Conservation (phyloP, 106 monocot genomes). For the Platanthera zijinensis region DNA sequence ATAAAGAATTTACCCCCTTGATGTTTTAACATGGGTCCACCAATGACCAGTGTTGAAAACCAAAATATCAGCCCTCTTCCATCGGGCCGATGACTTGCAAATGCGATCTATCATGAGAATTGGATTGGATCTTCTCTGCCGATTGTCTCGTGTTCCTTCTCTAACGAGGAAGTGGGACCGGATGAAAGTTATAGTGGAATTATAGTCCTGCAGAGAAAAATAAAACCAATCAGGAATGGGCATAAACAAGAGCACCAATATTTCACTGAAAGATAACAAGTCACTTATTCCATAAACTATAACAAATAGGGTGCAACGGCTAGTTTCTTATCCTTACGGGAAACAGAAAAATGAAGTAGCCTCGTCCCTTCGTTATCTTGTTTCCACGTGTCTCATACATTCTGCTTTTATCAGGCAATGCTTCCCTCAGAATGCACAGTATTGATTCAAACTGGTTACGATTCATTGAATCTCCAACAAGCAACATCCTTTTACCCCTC, state of each 20-base stretch:
- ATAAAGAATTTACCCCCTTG: slow-evolving; percentile 55
- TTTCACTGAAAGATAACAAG: background rate
- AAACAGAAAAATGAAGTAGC: slow-evolving; percentile 78
- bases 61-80: slow-evolving; percentile 78
- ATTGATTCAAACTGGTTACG: slow-evolving; percentile 95
- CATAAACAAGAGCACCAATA: background rate
- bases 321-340: slow-evolving; percentile 27
- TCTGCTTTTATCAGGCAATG: slow-evolving; percentile 64
- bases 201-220: slow-evolving; percentile 59
- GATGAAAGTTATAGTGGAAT: slow-evolving; percentile 74
- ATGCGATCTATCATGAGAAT: slow-evolving; percentile 77
- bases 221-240: background rate
- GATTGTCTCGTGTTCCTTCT: slow-evolving; percentile 55
- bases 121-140: slow-evolving; percentile 53
- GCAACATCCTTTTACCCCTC: slow-evolving; percentile 71
- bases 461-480: slow-evolving; percentile 93
- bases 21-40: slow-evolving; percentile 96
- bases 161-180: slow-evolving; percentile 90
- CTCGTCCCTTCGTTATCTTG: slow-evolving; percentile 79
- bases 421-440: slow-evolving; percentile 68
- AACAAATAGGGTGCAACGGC: background rate
- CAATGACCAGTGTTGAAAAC: slow-evolving; percentile 97
- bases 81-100: slow-evolving; percentile 66
- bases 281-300: background rate
- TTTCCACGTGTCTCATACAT: slow-evolving; percentile 86